These are phyloP conservation scores for Bipolaris cookei DNA, from an alignment of 2,329 filamentous ascomycete species.

Conservation along the genomic window DNA sequence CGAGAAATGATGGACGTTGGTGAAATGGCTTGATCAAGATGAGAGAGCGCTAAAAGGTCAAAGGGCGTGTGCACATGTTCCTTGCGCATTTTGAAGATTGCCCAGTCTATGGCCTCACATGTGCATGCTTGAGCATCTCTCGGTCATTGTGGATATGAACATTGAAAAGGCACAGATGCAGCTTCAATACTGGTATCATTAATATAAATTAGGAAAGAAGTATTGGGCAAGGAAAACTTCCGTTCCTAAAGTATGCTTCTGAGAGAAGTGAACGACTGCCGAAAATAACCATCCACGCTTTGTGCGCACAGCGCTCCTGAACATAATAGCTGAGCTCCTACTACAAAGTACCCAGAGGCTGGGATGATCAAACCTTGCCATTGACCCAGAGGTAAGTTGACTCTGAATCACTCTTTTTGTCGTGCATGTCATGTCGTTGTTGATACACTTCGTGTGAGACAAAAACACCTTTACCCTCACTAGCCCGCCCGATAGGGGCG, in stretches of 20 bases:
- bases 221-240: background rate
- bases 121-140: too few relatives aligned
- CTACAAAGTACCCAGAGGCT: background rate
- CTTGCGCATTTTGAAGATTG: too few relatives aligned
- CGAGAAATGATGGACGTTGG: background rate
- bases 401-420: conserved; percentile 10
- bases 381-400: conserved; percentile 1
- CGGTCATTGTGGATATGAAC: too few relatives aligned
- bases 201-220: background rate
- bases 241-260: too few relatives aligned
- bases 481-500: background rate
- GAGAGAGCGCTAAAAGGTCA: too few relatives aligned
- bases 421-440: conserved; percentile 16
- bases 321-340: background rate
- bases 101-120: too few relatives aligned
- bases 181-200: background rate
- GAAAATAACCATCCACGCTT: background rate
- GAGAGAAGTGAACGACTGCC: background rate
- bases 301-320: background rate
- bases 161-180: too few relatives aligned
- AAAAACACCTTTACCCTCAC: conserved; percentile 25
- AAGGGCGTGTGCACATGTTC: too few relatives aligned
- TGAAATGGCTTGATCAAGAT: too few relatives aligned
- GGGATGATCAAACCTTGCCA: background rate
- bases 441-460: conserved; percentile 37